Base-by-base conservation (phyloP, 2,329 filamentous ascomycete genomes). In the Lachnellula arida region DNA sequence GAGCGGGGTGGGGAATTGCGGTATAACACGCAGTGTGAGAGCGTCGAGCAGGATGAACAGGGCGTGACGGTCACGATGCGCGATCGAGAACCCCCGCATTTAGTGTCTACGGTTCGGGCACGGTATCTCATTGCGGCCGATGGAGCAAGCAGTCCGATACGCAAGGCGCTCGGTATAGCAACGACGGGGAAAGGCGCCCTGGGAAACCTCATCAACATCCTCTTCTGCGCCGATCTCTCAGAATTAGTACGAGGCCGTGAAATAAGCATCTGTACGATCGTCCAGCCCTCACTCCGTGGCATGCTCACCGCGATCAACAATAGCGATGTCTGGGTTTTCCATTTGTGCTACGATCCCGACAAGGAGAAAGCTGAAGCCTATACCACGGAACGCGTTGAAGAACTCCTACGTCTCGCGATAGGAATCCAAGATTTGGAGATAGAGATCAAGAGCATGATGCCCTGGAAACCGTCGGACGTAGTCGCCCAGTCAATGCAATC, bases 111-210 rank as follows among this genome's bases (percentile, higher is more conserved):
- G 5, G 50, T 75, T n/a, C 52, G 53, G 2, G 70, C 67, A 7
- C 63, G 68, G 2, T 75, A 75, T 52, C 60, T 75, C 17, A 68
- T 76, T 17, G 72, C 72, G 12, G 72, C 70, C 34, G 74, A 75
- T 49, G 73, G 73, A 11, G 67, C 66, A 9, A 52, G 58, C 28
- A 71, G 69, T 54, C 59, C 55, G 0, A 60, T 72, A 4, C 59
- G 68, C 23, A 57, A 67, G 55, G 46, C 59, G 19, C 65, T 73
- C 15, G 61, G 62, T 3, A 66, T 72, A 25, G 28, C 52, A 4
- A 63, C 60, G 12, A 65, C 63, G 2, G 72, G 71, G 1, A 58
- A 62, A 23, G 70, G 72, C 1, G 56, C 63, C 5, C 37, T 74
- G 3, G 69, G 70, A 5, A 46, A 66, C 37, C 57, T 74, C 5